Evolutionary conservation across 2,329 filamentous ascomycete species (phyloP), one percentile per base, ranked within the genome.

Genomic region (Paramyrothecium roridum): DNA sequence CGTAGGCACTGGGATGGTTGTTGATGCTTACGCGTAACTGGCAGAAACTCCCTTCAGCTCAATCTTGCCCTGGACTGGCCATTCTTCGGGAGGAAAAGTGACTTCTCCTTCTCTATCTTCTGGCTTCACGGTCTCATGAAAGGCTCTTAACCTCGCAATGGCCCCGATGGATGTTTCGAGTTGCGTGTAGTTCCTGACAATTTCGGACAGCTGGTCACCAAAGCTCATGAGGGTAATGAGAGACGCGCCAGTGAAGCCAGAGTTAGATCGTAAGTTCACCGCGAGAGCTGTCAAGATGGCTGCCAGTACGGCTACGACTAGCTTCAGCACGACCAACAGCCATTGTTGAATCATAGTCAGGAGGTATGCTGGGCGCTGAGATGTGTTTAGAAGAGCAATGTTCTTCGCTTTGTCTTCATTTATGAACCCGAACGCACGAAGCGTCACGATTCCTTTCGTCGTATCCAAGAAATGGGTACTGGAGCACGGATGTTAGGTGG

Each of bases 311-410:
- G 78, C 76, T 0, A 83, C 77, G 0, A 83, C 62, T 3, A 83
- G 58, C 50, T 80, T 73, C 2, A 86, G 67, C 0, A 77, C 74
- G 1, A 86, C 70, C 0, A 65, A 73, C 0, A 86, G 73, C 83
- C 83, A 87, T 45, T 78, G 75, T 63, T 87, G 84, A 30, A 86
- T 77, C 61, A 80, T 79, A 47, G 74, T 76, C 2, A 86, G 72
- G 1, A 85, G 73, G 60, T 86, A 87, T 3, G 78, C 79, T 1
- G 84, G 83, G 8, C 76, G 68, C 56, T 86, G 83, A 0, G 81
- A 84, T 2, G 67, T 71, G 59, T 86, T 77, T 2, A 87, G 67
- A 0, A 85, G 72, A 2, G 60, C 53, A 22, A 76, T 67, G 56
- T 81, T 85, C 48, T 71, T 70, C 2, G 72, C 62, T 16, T 77